These are phyloP conservation scores for Fusarium kyushuense DNA, from an alignment of 2,329 filamentous ascomycete genomes.

Conservation along the genomic window DNA sequence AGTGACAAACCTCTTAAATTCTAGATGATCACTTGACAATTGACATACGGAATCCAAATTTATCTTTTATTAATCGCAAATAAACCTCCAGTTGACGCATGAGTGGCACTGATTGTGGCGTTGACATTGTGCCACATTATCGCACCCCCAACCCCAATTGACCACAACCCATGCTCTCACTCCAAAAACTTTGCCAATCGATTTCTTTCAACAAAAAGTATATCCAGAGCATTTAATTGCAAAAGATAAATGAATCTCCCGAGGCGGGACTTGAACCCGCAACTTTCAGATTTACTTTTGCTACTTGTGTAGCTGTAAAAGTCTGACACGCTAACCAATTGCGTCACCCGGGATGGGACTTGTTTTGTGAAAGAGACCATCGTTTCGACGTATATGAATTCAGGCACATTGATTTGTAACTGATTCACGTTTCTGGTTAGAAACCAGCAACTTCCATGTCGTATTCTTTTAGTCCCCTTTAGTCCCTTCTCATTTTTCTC, in stretches of 20 bases:
- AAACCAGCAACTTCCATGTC: too few species aligned
- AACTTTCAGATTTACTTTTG: constrained; percentile 28
- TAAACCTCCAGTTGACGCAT: too few species aligned
- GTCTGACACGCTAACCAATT: constrained; percentile 38
- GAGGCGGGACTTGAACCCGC: not conserved
- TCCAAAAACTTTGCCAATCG: accelerated
- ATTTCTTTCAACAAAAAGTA: accelerated
- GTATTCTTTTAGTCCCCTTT: too few species aligned
- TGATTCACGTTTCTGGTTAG: too few species aligned
- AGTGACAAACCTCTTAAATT: not conserved
- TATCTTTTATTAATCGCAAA: not conserved
- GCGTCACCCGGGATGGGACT: constrained; percentile 17
- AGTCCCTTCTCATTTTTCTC: too few species aligned
- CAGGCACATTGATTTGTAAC: accelerated
- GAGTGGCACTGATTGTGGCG: not conserved
- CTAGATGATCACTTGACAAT: accelerated
- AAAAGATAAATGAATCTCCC: not conserved
- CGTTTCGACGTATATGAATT: accelerated
- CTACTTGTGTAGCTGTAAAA: constrained; percentile 6
- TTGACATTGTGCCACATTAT: not conserved
- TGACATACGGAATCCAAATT: not conserved
- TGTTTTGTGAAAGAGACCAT: not conserved
- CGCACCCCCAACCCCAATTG: not conserved
- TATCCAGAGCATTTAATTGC: accelerated
- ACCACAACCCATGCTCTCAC: not conserved